Conservation (phyloP, 768 basidiomycete species). For the Podaxis sp. region DNA sequence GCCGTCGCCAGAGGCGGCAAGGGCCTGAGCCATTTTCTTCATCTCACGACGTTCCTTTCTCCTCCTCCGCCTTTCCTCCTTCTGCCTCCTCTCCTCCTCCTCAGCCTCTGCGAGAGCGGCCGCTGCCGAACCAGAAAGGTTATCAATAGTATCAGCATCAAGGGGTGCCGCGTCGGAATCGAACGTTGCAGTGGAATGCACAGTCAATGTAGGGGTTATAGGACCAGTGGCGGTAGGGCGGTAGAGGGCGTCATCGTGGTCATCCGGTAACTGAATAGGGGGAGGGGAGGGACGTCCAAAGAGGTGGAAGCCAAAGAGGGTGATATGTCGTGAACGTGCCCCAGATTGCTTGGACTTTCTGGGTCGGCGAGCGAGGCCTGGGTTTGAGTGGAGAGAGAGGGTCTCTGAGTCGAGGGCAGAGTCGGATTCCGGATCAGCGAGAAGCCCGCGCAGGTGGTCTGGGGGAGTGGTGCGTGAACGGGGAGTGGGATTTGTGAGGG, state of each 20-base stretch:
- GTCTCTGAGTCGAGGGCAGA: slow-evolving; percentile 56
- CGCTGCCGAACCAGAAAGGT: slow-evolving; percentile 41
- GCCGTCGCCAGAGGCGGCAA: slow-evolving; percentile 31
- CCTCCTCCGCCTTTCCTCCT: slow-evolving; percentile 47
- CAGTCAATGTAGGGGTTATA: neutral
- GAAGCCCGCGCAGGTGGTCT: slow-evolving; percentile 39
- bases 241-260: slow-evolving; percentile 39
- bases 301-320: slow-evolving; percentile 64
- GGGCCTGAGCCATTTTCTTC: slow-evolving; percentile 13
- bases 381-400: slow-evolving; percentile 67
- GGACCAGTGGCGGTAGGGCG: neutral
- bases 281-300: slow-evolving; percentile 51
- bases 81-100: slow-evolving; percentile 38
- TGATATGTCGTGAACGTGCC: slow-evolving; percentile 39
- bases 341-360: slow-evolving; percentile 21
- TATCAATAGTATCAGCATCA: slow-evolving; percentile 55
- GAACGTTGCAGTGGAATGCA: slow-evolving; percentile 39
- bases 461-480: slow-evolving; percentile 24
- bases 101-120: slow-evolving; percentile 35
- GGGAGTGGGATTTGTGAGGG: slow-evolving; percentile 18
- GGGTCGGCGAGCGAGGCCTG: slow-evolving; percentile 25
- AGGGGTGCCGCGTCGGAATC: slow-evolving; percentile 74
- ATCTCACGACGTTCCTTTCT: slow-evolving; percentile 40
- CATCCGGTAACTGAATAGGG: slow-evolving; percentile 62
- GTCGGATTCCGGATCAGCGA: slow-evolving; percentile 19